A percentile compares a stretch with the other conserved stretches of the same genome.
Evolutionary conservation across 2,329 filamentous ascomycete species (phyloP).

Genomic region (Cytospora mali): DNA sequence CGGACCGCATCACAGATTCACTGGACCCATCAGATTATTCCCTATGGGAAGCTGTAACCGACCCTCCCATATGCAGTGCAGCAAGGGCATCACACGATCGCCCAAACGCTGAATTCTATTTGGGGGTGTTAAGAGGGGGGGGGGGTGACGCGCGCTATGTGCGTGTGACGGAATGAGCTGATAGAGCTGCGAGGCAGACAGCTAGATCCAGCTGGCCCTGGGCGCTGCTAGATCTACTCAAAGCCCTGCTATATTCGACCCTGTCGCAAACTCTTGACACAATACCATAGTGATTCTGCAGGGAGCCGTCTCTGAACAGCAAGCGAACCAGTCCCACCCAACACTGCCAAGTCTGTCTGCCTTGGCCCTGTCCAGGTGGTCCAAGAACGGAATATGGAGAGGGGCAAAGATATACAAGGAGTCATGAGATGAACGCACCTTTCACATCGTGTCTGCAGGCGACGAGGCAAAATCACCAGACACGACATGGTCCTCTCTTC

Average conservation of each 20-base stretch:
- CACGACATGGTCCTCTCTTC: constrained; percentile 14
- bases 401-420: too few species aligned
- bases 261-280: constrained; percentile 6
- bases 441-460: constrained; percentile 19
- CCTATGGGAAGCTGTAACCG: constrained; percentile 22
- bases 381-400: too few species aligned
- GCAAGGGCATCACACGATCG: constrained; percentile 5
- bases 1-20: not conserved
- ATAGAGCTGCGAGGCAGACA: not conserved
- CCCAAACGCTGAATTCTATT: constrained; percentile 8
- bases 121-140: not conserved
- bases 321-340: not conserved
- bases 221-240: too few species aligned
- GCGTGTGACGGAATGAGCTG: not conserved
- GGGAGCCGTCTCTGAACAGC: not conserved
- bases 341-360: not conserved
- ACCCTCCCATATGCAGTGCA: constrained; percentile 15
- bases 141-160: constrained; percentile 4
- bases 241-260: too few species aligned
- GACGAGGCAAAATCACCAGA: constrained; percentile 15
- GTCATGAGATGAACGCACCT: not conserved
- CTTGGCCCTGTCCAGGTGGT: not conserved
- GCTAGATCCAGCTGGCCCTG: too few species aligned
- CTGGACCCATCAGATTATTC: not conserved
- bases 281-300: constrained; percentile 7